Evolutionary conservation across 1,284 basidiomycete species (phyloP).

Genomic region (Trichosporon sp.): DNA sequence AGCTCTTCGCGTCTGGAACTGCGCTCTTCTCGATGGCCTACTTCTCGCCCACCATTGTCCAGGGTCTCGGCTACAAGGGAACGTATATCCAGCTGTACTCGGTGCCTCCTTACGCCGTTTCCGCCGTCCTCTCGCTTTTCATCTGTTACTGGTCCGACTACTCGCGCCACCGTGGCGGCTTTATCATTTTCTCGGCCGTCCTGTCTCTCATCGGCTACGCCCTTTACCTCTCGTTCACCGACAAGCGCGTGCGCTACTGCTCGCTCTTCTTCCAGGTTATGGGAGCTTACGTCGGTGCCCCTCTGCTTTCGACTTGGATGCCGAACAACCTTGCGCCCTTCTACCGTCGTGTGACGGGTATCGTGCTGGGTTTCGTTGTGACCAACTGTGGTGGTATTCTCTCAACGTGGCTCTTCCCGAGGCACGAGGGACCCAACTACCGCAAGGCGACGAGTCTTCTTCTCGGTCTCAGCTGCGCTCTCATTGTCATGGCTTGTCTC

Average conservation of each 20-base stretch:
- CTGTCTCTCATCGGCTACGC: conserved; percentile 37
- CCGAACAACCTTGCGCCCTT: conserved; percentile 59
- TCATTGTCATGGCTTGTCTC: conserved; percentile 14
- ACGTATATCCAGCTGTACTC: conserved; percentile 48
- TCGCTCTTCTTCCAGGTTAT: conserved; percentile 43
- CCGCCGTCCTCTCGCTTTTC: conserved; percentile 52
- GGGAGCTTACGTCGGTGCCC: conserved; percentile 36
- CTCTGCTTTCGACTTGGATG: conserved; percentile 36
- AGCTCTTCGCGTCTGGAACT: conserved; percentile 32
- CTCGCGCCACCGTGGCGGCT: conserved; percentile 51
- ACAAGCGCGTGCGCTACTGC: conserved; percentile 33
- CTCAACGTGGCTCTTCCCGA: conserved; percentile 54
- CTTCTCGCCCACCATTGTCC: conserved; percentile 48
- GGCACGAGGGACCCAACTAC: conserved; percentile 51
- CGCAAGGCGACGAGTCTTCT: conserved; percentile 40
- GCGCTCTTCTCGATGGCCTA: conserved; percentile 57
- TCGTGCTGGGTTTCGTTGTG: conserved; percentile 55
- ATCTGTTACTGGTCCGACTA: conserved; percentile 56
- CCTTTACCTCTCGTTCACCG: conserved; percentile 28
- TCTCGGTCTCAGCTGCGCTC: conserved; percentile 12
- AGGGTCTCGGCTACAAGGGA: conserved; percentile 51
- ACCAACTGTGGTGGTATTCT: conserved; percentile 58
- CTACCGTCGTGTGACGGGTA: conserved; percentile 54
- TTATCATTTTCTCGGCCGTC: conserved; percentile 30
- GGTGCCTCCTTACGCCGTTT: conserved; percentile 55